Base-by-base conservation (phyloP, 176 grass and related monocot species). In the Panicum miliaceum region DNA sequence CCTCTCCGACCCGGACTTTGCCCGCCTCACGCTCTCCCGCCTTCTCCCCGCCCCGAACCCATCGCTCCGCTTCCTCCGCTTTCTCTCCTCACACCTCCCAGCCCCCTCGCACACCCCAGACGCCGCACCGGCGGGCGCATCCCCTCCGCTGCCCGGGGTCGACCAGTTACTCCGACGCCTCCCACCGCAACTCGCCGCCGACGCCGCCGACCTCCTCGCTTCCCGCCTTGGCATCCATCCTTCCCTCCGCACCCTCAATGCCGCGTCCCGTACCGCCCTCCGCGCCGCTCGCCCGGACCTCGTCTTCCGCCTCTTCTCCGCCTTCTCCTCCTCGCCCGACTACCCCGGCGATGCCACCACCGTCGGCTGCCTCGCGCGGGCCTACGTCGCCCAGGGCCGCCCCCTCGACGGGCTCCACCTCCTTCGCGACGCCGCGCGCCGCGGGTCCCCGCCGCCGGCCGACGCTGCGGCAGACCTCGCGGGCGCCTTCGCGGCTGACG, bases 361-460 rank as follows among this genome's bases (percentile, higher is more conserved):
- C n/a, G 52, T 74, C 4, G 81, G 83, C 6, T 86, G 64, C 79
- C 80, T 98, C 36, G 85, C 82, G 41, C 88, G 84, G 48, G 93
- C 93, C 61, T 92, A 92, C 70, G 71, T 80, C 45, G 50, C 72
- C 22, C 80, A 89, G 8, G 81, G 81, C 63, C 88, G 84, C 51
- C 84, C 92, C 12, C 52, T 81, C 26, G 91, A 98, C 12, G 96
- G 89, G 37, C 85, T 92, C 47, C 73, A 63, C 29, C 85, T 98
- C 62, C 90, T 95, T 7, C 86, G 91, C 2, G 93, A 88, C 52
- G 89, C 83, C 16, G 86, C 88, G 0, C 81, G 78, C 52, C 87
- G 86, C 8, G 87, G 91, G 34, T 64, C 84, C 42, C 71, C 85
- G 57, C 89, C 84, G 7, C 37, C 87, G 29, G 20, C 38, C 22